phyloP scores from a whole-genome alignment of 306 rosid genomes.

The Quercus dentata region DNA sequence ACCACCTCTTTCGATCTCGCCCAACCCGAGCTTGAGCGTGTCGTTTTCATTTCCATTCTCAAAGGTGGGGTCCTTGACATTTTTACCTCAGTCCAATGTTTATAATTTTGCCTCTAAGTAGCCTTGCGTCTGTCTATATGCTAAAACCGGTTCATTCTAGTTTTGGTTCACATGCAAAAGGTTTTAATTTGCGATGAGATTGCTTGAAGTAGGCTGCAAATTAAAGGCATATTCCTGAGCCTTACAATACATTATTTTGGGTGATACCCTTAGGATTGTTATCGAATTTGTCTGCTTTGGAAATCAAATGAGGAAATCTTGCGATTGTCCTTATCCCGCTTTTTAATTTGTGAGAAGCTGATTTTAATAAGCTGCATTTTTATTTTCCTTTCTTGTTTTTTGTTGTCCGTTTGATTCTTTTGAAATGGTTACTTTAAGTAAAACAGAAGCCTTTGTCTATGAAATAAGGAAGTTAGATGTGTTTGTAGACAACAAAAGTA shows the following conservation, averaged over 20 bases:
- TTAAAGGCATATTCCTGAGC: slow-evolving; percentile 50
- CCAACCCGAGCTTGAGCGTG: no score
- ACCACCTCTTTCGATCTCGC: no score
- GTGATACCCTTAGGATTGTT: slow-evolving; percentile 92
- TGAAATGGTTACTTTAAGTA: background rate
- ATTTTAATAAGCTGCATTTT: background rate
- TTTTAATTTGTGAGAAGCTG: slow-evolving; percentile 7
- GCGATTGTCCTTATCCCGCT: slow-evolving; percentile 93
- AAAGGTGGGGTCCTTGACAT: no score
- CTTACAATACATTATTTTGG: slow-evolving; percentile 54
- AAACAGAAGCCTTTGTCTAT: background rate
- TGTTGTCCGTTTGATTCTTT: background rate
- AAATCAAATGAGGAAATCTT: slow-evolving; percentile 80
- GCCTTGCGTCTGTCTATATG: no score
- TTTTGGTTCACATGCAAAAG: background rate
- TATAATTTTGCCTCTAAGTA: no score
- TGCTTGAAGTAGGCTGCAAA: slow-evolving; percentile 86
- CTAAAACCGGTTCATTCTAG: background rate
- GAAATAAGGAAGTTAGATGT: background rate
- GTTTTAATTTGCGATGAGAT: slow-evolving; percentile 62
- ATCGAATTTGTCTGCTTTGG: slow-evolving; percentile 94
- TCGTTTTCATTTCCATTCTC: no score
- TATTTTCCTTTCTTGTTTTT: background rate
- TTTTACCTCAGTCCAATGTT: no score
- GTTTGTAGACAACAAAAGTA: background rate